Evolutionary conservation across 257 asterid species (phyloP), one percentile per base, ranked within the genome.

Genomic region (Petunia secreta): DNA sequence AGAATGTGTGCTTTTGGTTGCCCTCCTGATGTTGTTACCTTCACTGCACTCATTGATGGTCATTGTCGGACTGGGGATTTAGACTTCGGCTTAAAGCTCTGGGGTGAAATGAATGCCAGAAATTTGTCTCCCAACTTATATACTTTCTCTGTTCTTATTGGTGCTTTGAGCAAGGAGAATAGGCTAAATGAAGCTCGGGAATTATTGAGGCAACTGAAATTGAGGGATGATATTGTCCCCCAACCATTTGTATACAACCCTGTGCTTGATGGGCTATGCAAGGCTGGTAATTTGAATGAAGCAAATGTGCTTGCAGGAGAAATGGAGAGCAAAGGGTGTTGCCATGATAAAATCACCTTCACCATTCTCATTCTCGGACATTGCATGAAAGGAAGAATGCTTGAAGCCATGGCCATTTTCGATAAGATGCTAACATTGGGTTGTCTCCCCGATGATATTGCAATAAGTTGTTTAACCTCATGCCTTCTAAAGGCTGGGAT

Each of bases 371-470:
- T 94, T 84, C 53, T 94, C 52, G 99, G 99, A 82, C 98, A 94
- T 76, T 94, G 99, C 88, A 92, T 93, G 99, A 95, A 93, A 88
- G 99, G 99, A 80, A 92, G 96, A 88, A 88, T 91, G 93, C 62
- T 65, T 80, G 98, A 93, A 80, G 97, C 97, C 46, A 84, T 92
- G 79, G 83, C 81, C 58, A 75, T 95, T 77, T 95, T 88, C 77
- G 79, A 86, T 79, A 92, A 90, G 88, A 95, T 93, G 99, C 68
- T 90, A 80, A 81, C 84, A 44, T 86, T 90, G 59, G 96, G 93
- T 44, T 92, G 98, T 85, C 86, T 77, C 52, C 98, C 98, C 0
- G 99, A 95, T 84, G 77, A 78, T 63, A 84, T 93, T 50, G 88
- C 97, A 6, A 25, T 85, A 58, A 85, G 85, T 78, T 83, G 89